Evolutionary conservation across 305 asterid genomes (phyloP).

Genomic region (Solanum hybrid): DNA sequence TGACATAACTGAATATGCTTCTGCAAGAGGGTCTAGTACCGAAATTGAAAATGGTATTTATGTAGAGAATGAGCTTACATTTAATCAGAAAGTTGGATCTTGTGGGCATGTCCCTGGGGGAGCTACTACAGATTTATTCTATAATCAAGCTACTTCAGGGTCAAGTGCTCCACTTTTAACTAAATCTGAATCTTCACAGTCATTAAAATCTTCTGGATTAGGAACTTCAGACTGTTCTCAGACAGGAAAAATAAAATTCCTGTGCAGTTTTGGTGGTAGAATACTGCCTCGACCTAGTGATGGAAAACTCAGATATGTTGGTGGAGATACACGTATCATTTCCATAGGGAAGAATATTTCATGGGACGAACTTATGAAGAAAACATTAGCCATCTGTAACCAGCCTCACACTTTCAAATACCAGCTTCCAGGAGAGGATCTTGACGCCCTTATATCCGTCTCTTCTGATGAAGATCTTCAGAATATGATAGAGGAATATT

Average conservation of each 20-base stretch:
- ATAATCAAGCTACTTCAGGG: conserved; percentile 18
- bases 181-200: conserved; percentile 39
- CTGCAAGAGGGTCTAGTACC: conserved; percentile 40
- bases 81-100: conserved; percentile 20
- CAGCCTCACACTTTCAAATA: conserved; percentile 46
- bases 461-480: conserved; percentile 64
- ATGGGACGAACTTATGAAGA: conserved; percentile 39
- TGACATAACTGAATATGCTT: conserved; percentile 38
- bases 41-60: conserved; percentile 27
- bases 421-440: conserved; percentile 71
- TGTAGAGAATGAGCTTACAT: conserved; percentile 20
- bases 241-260: conserved; percentile 40
- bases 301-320: conserved; percentile 51
- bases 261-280: conserved; percentile 57
- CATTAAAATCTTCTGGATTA: conserved; percentile 20
- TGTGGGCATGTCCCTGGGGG: conserved; percentile 23
- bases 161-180: conserved; percentile 20
- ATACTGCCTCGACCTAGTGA: conserved; percentile 56
- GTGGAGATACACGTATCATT: conserved; percentile 56
- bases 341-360: conserved; percentile 32
- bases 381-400: conserved; percentile 30
- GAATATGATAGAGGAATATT: conserved; percentile 63
- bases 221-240: conserved; percentile 42
- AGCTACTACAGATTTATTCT: conserved; percentile 18
- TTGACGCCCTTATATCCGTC: conserved; percentile 67